These are phyloP conservation scores for Pseudogymnoascus sp. DNA, from an alignment of 2,329 filamentous ascomycete genomes.

Conservation along the genomic window DNA sequence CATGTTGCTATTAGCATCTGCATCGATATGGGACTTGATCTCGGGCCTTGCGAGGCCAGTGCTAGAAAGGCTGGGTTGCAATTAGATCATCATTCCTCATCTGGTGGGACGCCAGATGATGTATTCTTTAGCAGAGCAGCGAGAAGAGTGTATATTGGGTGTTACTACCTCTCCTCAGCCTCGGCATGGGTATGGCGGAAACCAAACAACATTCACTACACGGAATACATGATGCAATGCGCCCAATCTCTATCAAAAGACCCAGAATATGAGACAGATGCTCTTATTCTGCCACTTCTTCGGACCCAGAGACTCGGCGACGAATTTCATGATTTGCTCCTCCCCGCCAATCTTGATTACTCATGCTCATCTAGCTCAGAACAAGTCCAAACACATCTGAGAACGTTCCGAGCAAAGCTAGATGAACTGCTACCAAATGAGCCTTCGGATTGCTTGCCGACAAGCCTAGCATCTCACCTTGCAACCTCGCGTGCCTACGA, in stretches of 20 bases:
- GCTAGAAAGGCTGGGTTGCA: slow-evolving; percentile 10
- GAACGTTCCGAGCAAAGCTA: not conserved
- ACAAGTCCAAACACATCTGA: not conserved
- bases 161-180: slow-evolving; percentile 17
- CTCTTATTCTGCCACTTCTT: slow-evolving; percentile 19
- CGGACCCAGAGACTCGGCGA: slow-evolving; percentile 19
- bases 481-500: not conserved
- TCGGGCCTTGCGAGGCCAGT: slow-evolving; percentile 12
- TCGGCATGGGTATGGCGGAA: slow-evolving; percentile 15
- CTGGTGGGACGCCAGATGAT: not conserved
- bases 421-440: not conserved
- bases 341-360: not conserved
- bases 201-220: slow-evolving; percentile 15
- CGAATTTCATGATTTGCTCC: slow-evolving; percentile 9
- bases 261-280: slow-evolving; percentile 20
- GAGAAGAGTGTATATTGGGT: slow-evolving; percentile 17
- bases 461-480: not conserved
- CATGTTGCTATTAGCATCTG: slow-evolving; percentile 19
- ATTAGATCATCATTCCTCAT: not conserved
- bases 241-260: slow-evolving; percentile 16
- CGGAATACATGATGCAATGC: slow-evolving; percentile 17
- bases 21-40: slow-evolving; percentile 18
- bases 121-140: slow-evolving; percentile 8
- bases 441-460: not conserved
- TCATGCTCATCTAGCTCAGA: not conserved